Conservation (phyloP, 2,329 filamentous ascomycete species). For the Colletotrichum noveboracense region DNA sequence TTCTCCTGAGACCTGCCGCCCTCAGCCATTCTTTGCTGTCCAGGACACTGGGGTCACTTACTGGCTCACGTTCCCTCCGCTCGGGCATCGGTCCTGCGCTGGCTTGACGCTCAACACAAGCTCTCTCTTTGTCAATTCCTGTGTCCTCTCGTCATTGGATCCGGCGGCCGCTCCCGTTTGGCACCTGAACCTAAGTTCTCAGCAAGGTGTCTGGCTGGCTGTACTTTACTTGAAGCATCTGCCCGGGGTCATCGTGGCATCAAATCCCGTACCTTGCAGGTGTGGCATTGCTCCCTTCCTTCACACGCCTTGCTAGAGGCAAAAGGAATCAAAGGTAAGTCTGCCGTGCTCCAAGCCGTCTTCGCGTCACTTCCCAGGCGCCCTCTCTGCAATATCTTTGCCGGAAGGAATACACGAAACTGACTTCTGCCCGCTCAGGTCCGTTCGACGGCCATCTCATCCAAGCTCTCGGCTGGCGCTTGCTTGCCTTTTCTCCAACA, state of each 20-base stretch:
- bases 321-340: neutral
- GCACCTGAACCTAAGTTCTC: neutral
- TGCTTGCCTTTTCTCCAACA: neutral
- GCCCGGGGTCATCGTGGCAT: neutral
- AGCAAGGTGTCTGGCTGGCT: neutral
- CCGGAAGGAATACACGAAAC: neutral
- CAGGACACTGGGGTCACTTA: neutral
- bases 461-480: neutral
- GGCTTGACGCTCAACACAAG: neutral
- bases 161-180: neutral
- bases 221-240: neutral
- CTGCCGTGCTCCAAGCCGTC: neutral
- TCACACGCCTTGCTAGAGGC: neutral
- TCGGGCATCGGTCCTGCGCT: neutral
- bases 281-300: neutral
- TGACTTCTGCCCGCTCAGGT: neutral
- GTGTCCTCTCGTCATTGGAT: neutral
- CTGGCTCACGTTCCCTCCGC: conserved; percentile 15
- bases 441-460: neutral
- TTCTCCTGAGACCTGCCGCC: neutral
- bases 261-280: neutral
- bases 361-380: neutral
- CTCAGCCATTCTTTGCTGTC: neutral
- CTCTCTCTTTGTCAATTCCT: neutral
- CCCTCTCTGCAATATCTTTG: neutral